Conservation (phyloP, 306 rosid genomes). For the Gynostemma pentaphyllum region DNA sequence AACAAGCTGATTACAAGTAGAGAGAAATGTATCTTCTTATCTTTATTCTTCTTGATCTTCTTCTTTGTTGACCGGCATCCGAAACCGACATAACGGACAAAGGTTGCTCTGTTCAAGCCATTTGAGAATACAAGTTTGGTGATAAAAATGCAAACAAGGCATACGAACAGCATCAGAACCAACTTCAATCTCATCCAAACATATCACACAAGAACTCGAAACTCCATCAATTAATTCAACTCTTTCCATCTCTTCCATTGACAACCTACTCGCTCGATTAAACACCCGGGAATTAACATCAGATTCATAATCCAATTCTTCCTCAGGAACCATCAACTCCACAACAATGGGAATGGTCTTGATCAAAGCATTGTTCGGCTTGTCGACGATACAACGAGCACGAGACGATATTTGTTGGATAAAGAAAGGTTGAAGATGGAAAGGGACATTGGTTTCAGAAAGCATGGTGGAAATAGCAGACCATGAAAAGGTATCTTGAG, state of each 20-base stretch:
- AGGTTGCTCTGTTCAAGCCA: slow-evolving; percentile 20
- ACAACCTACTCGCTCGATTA: not conserved
- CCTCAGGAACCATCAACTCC: not conserved
- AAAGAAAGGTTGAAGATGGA: slow-evolving; percentile 13
- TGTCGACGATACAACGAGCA: slow-evolving; percentile 4
- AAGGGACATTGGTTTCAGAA: slow-evolving; percentile 13
- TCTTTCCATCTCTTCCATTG: slow-evolving; percentile 2
- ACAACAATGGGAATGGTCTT: slow-evolving; percentile 7
- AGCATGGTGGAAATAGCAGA: slow-evolving; percentile 10
- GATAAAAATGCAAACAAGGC: slow-evolving; percentile 25
- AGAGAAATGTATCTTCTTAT: not conserved
- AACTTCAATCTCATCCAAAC: slow-evolving; percentile 18
- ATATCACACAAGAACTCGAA: slow-evolving; percentile 14
- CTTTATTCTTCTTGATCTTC: no score
- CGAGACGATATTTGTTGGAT: slow-evolving; percentile 8
- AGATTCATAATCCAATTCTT: not conserved
- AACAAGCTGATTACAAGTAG: not conserved
- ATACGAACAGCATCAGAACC: slow-evolving; percentile 6
- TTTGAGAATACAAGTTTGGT: slow-evolving; percentile 12
- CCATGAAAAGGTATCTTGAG: slow-evolving; percentile 11
- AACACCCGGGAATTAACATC: not conserved
- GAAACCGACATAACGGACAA: slow-evolving; percentile 22
- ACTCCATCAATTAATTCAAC: not conserved
- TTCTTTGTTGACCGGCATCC: slow-evolving; percentile 6
- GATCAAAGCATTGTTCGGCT: not conserved